These are phyloP conservation scores for Rhytidiadelphus loreus DNA, from an alignment of 225 moss, liverwort and hornwort species.

Conservation along the genomic window DNA sequence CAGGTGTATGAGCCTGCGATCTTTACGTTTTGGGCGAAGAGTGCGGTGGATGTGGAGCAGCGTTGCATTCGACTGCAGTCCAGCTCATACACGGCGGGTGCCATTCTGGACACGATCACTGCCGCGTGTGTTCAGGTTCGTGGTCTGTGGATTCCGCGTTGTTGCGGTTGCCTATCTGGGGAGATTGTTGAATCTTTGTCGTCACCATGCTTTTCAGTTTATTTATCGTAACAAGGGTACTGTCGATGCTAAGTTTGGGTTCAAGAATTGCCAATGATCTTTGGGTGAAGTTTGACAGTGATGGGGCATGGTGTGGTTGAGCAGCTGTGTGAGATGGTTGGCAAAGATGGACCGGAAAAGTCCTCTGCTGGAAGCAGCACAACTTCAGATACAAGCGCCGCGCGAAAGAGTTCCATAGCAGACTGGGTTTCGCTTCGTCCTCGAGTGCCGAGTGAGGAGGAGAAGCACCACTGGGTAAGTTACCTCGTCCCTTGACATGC, in stretches of 20 bases:
- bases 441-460: slow-evolving; percentile 53
- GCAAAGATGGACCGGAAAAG: slow-evolving; percentile 58
- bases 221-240: not conserved
- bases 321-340: slow-evolving; percentile 92
- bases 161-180: not conserved
- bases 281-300: not conserved
- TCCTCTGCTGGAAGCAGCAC: slow-evolving; percentile 10
- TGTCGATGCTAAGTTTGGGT: not conserved
- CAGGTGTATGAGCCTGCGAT: slow-evolving; percentile 84
- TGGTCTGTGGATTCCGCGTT: not conserved
- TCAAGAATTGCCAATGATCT: not conserved
- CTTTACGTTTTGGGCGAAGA: slow-evolving; percentile 97
- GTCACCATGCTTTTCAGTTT: not conserved
- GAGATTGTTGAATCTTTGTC: not conserved
- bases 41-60: slow-evolving; percentile 87
- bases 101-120: slow-evolving; percentile 89
- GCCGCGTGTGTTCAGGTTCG: slow-evolving; percentile 94
- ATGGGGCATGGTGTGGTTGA: not conserved
- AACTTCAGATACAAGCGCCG: slow-evolving; percentile 11
- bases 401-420: slow-evolving; percentile 60
- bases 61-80: slow-evolving; percentile 84
- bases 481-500: not conserved
- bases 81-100: slow-evolving; percentile 66
- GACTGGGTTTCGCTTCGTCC: slow-evolving; percentile 87
- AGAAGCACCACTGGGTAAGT: slow-evolving; percentile 93